phyloP scores from a whole-genome alignment of 2,329 filamentous ascomycete genomes.

The Periconia macrospinosa region DNA sequence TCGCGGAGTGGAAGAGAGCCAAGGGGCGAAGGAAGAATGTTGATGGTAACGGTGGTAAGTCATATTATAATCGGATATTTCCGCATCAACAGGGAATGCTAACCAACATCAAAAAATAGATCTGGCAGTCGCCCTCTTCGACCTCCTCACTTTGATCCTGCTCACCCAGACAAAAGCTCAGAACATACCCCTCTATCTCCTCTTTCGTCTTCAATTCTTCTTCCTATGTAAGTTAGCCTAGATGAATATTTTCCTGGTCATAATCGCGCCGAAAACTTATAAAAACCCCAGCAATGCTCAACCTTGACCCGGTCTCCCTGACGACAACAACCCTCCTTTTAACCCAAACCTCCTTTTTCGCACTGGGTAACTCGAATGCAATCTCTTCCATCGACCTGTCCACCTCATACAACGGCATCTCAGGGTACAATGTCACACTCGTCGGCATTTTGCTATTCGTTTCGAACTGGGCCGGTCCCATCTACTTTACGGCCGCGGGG shows the following conservation, averaged over 20 bases:
- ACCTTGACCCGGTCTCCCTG: conserved; percentile 58
- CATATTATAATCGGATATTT: background rate
- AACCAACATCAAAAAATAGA: conserved; percentile 31
- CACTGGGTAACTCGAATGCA: conserved; percentile 86
- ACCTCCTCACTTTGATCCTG: conserved; percentile 75
- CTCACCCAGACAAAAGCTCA: conserved; percentile 83
- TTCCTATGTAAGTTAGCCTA: conserved; percentile 45
- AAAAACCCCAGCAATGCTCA: conserved; percentile 37
- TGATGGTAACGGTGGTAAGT: conserved; percentile 31
- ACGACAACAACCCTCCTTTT: conserved; percentile 74
- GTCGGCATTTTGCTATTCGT: conserved; percentile 85
- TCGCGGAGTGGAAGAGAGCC: conserved; percentile 30
- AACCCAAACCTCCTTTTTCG: conserved; percentile 84
- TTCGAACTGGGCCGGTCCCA: conserved; percentile 86
- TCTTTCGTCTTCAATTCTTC: conserved; percentile 68
- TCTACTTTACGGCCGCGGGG: conserved; percentile 79
- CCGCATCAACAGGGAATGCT: background rate
- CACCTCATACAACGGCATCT: conserved; percentile 91
- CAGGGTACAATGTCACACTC: conserved; percentile 74
- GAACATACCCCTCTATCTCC: conserved; percentile 81
- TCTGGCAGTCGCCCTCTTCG: conserved; percentile 54
- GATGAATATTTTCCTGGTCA: conserved; percentile 30
- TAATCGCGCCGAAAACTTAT: conserved; percentile 13
- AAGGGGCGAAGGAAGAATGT: conserved; percentile 13
- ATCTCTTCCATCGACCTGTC: conserved; percentile 95